Conservation (phyloP, 2,329 filamentous ascomycete species). For the Botrytis squamosa region DNA sequence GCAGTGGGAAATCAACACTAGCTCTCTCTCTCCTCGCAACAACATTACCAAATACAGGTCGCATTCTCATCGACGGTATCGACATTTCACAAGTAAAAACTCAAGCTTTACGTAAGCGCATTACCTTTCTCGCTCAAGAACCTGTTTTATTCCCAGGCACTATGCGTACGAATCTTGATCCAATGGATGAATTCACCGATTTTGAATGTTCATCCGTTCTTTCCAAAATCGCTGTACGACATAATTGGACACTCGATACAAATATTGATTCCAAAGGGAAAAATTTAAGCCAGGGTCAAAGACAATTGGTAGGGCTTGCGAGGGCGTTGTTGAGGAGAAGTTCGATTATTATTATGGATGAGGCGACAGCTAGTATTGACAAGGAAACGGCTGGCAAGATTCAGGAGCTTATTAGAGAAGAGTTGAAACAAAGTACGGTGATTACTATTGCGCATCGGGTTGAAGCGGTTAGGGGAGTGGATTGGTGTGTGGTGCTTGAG, state of each 20-base stretch:
- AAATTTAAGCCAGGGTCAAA: constrained; percentile 63
- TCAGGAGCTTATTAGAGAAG: constrained; percentile 53
- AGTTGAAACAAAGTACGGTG: constrained; percentile 58
- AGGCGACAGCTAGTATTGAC: constrained; percentile 65
- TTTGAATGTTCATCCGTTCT: constrained; percentile 54
- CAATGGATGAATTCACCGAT: constrained; percentile 56
- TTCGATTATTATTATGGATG: constrained; percentile 63
- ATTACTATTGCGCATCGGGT: constrained; percentile 65
- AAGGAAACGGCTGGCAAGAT: constrained; percentile 57
- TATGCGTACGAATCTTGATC: constrained; percentile 62
- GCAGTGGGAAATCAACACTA: constrained; percentile 80
- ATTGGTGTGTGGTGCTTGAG: constrained; percentile 43
- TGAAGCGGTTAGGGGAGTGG: constrained; percentile 59
- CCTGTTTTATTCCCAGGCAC: constrained; percentile 63
- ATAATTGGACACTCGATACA: constrained; percentile 56
- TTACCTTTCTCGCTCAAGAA: constrained; percentile 67
- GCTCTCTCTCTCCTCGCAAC: constrained; percentile 59
- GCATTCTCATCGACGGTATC: constrained; percentile 59
- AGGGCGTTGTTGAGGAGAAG: constrained; percentile 61
- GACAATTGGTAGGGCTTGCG: constrained; percentile 63
- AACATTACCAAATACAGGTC: constrained; percentile 52
- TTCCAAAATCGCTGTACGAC: constrained; percentile 51
- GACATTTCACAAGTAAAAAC: constrained; percentile 59
- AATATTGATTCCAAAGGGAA: constrained; percentile 59
- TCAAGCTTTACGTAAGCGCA: constrained; percentile 57